phyloP scores from a whole-genome alignment of 768 basidiomycete genomes.

The Tricholoma bakamatsutake region DNA sequence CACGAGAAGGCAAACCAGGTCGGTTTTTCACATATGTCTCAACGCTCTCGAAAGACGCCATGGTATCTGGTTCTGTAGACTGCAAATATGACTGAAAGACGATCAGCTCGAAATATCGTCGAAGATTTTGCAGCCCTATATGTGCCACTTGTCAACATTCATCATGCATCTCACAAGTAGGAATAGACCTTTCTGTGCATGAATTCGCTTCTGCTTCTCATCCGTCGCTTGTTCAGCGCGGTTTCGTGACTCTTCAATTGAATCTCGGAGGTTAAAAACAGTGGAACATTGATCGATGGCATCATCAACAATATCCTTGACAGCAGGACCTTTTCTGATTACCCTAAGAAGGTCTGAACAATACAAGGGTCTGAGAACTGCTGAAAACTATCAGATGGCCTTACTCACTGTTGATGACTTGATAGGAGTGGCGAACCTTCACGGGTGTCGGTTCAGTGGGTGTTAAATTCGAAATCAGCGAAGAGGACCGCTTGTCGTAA shows the following conservation, averaged over 20 bases:
- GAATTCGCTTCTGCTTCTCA: conserved; percentile 56
- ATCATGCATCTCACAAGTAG: neutral
- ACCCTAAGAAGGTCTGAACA: conserved; percentile 73
- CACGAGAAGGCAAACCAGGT: conserved; percentile 53
- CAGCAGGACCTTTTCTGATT: conserved; percentile 76
- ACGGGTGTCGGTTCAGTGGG: conserved; percentile 26
- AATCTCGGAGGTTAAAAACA: conserved; percentile 80
- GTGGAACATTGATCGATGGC: conserved; percentile 83
- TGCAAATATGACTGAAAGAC: conserved; percentile 89
- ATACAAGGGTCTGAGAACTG: conserved; percentile 2
- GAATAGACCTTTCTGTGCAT: conserved; percentile 66
- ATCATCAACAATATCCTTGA: conserved; percentile 83
- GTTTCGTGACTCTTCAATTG: conserved; percentile 80
- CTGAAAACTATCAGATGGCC: neutral
- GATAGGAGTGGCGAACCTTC: conserved; percentile 59
- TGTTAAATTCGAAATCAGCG: conserved; percentile 32
- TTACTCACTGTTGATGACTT: conserved; percentile 80
- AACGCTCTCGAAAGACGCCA: conserved; percentile 67
- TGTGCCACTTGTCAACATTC: conserved; percentile 3
- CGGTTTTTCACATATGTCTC: conserved; percentile 78
- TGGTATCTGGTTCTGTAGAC: conserved; percentile 74
- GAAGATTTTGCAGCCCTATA: conserved; percentile 71
- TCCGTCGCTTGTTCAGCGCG: conserved; percentile 74
- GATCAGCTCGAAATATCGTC: conserved; percentile 80
- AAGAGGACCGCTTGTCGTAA: conserved; percentile 33